Evolutionary conservation across 2,329 filamentous ascomycete genomes (phyloP).

Genomic region (Tolypocladium pustulatum): DNA sequence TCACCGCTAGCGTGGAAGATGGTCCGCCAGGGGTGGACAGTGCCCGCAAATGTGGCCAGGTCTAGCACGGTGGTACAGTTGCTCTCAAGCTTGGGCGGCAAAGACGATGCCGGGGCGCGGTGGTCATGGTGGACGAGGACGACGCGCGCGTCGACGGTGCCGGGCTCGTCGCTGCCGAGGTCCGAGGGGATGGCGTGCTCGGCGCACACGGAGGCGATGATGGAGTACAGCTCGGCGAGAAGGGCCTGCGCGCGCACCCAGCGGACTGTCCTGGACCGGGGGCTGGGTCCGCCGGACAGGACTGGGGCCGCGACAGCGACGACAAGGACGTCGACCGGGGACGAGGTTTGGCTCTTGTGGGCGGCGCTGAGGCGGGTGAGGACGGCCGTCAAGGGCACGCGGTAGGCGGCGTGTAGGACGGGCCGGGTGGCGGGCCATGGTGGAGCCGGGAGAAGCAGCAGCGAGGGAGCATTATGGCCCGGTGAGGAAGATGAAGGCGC

Average conservation of each 20-base stretch:
- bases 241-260: constrained; percentile 65
- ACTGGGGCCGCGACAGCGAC: constrained; percentile 54
- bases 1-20: constrained; percentile 60
- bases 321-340: constrained; percentile 28
- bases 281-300: constrained; percentile 36
- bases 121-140: constrained; percentile 57
- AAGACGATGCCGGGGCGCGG: constrained; percentile 16
- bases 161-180: constrained; percentile 41
- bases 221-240: constrained; percentile 66
- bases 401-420: constrained; percentile 49
- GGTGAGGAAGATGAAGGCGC: background rate
- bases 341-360: constrained; percentile 16
- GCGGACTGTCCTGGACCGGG: constrained; percentile 29
- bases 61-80: constrained; percentile 37
- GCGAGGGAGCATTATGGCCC: constrained; percentile 19
- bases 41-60: constrained; percentile 39
- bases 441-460: constrained; percentile 55
- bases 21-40: constrained; percentile 48
- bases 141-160: constrained; percentile 66
- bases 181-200: constrained; percentile 49
- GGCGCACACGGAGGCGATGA: constrained; percentile 63
- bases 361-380: constrained; percentile 34
- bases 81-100: constrained; percentile 20
- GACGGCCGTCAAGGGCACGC: constrained; percentile 43
- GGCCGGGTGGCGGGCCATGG: constrained; percentile 42